Conservation (phyloP, 2,329 filamentous ascomycete genomes). For the Nemania bipapillata region DNA sequence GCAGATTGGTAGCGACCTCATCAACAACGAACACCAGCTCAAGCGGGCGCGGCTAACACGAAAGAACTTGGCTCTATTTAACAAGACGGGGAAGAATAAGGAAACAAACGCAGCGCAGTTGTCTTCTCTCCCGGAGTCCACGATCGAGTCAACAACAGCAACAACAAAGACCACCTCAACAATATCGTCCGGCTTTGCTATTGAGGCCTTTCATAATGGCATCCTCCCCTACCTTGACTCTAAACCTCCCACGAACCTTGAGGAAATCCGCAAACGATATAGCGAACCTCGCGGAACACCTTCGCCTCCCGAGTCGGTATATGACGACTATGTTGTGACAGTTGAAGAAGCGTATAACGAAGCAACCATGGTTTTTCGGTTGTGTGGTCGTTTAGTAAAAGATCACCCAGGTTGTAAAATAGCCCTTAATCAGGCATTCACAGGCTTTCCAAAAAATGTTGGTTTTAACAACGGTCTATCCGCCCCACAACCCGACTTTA, state of each 20-base stretch:
- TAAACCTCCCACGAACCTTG: slow-evolving; percentile 4
- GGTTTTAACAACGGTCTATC: neutral
- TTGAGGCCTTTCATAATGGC: neutral
- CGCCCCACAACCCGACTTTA: neutral
- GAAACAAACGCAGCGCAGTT: neutral
- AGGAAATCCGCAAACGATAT: neutral
- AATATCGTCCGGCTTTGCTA: neutral
- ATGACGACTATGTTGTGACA: slow-evolving; percentile 1
- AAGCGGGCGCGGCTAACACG: neutral
- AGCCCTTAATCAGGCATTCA: slow-evolving; percentile 2
- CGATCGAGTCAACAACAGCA: neutral
- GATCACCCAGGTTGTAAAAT: neutral
- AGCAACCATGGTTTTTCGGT: slow-evolving; percentile 8
- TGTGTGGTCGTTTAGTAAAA: neutral
- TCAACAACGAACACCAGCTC: neutral
- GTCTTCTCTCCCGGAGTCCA: neutral
- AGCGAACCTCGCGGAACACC: neutral
- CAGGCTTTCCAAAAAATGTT: slow-evolving; percentile 5
- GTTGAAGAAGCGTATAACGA: neutral
- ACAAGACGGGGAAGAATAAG: neutral
- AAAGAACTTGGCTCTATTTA: neutral
- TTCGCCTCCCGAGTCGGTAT: neutral
- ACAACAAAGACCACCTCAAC: neutral
- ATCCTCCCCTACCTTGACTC: neutral
- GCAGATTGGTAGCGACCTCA: neutral